These are phyloP conservation scores for Astraeus odoratus DNA, from an alignment of 768 basidiomycete species.

Conservation along the genomic window DNA sequence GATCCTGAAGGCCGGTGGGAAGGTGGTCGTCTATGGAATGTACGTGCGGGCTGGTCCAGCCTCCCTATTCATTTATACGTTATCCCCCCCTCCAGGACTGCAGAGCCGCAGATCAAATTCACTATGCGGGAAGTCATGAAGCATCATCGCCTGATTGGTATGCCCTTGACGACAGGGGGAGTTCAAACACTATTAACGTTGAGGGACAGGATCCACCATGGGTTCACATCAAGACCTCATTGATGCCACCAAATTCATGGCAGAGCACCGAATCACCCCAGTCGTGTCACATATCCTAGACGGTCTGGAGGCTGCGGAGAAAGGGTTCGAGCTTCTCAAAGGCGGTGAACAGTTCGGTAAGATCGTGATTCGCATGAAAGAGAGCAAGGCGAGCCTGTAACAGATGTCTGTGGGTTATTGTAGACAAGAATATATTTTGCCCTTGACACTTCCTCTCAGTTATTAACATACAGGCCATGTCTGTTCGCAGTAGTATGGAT, in stretches of 20 bases:
- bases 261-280: slow-evolving; percentile 59
- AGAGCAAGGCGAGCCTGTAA: slow-evolving; percentile 22
- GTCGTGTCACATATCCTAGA: slow-evolving; percentile 64
- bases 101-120: slow-evolving; percentile 49
- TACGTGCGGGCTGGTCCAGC: slow-evolving; percentile 22
- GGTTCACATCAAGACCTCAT: slow-evolving; percentile 70
- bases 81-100: slow-evolving; percentile 43
- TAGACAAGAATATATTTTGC: background rate
- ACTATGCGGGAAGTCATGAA: slow-evolving; percentile 76
- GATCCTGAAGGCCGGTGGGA: slow-evolving; percentile 50
- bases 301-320: slow-evolving; percentile 55
- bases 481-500: no score
- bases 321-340: slow-evolving; percentile 65
- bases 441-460: background rate
- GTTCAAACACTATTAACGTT: slow-evolving; percentile 9
- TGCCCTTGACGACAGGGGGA: slow-evolving; percentile 11
- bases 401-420: background rate
- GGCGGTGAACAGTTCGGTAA: slow-evolving; percentile 72
- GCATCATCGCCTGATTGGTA: slow-evolving; percentile 70
- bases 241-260: slow-evolving; percentile 65
- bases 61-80: slow-evolving; percentile 3
- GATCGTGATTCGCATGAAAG: slow-evolving; percentile 49
- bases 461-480: no score
- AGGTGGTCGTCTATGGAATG: slow-evolving; percentile 64
- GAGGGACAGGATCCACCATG: slow-evolving; percentile 67